Conservation (phyloP, 306 rosid species). For the Cucurbita moschata region DNA sequence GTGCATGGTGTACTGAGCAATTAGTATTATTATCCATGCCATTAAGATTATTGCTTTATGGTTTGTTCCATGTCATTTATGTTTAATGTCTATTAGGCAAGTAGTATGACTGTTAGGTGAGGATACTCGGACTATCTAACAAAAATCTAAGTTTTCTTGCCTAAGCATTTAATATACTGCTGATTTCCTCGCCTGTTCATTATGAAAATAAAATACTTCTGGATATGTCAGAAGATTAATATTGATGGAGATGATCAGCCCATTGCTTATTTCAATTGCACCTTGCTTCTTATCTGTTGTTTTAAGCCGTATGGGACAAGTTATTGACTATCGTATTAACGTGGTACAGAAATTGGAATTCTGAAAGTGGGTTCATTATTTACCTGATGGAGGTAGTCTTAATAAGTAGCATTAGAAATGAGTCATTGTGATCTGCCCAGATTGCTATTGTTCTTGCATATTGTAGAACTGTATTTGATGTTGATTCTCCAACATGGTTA, state of each 20-base stretch:
- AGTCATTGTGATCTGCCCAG: background rate
- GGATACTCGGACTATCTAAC: background rate
- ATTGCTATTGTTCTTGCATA: background rate
- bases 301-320: background rate
- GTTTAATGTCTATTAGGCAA: background rate
- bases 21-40: background rate
- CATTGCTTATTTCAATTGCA: background rate
- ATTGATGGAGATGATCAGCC: background rate
- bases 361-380: background rate
- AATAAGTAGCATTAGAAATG: background rate
- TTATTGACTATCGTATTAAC: background rate
- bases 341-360: background rate
- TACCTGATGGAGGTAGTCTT: background rate
- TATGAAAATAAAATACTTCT: background rate
- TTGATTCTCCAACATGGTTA: background rate
- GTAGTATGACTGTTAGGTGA: background rate
- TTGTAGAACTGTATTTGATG: background rate
- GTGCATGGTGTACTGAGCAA: background rate
- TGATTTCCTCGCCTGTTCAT: background rate
- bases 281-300: background rate
- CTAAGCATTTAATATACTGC: background rate
- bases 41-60: background rate
- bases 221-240: background rate
- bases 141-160: background rate
- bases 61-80: background rate